Evolutionary conservation across 2,329 filamentous ascomycete species (phyloP).

Genomic region (Blumeria hordei): DNA sequence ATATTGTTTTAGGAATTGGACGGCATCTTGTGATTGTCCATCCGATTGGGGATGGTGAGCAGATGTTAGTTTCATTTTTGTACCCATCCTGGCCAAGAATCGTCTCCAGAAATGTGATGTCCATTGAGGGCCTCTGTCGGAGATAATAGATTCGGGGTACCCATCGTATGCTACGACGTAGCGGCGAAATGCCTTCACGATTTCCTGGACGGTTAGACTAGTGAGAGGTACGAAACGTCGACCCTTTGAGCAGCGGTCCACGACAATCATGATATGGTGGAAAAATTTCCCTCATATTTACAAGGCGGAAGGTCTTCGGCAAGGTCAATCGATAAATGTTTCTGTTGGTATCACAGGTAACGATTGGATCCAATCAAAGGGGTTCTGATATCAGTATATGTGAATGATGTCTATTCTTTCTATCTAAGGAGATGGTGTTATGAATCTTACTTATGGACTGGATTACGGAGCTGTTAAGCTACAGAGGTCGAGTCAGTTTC

Average conservation of each 20-base stretch:
- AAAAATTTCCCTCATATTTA: not conserved
- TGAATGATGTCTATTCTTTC: too few relatives aligned
- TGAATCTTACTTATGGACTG: too few relatives aligned
- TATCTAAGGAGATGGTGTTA: too few relatives aligned
- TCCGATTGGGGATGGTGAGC: not conserved
- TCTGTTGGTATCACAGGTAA: too few relatives aligned
- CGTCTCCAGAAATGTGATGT: not conserved
- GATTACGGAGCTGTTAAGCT: too few relatives aligned
- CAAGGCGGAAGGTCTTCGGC: not conserved
- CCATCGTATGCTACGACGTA: not conserved
- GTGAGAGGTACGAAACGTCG: not conserved
- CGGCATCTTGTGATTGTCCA: too few relatives aligned
- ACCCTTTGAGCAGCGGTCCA: not conserved
- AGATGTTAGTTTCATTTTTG: not conserved
- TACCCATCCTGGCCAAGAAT: not conserved
- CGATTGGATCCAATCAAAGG: too few relatives aligned
- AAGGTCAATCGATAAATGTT: not conserved
- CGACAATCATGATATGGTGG: not conserved
- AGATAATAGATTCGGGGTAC: not conserved
- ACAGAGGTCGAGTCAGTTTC: too few relatives aligned
- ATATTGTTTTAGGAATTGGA: not conserved
- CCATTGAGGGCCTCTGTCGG: not conserved
- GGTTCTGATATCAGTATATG: too few relatives aligned
- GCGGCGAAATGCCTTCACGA: not conserved
- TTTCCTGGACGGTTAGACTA: not conserved